Evolutionary conservation across 768 basidiomycete genomes (phyloP), one percentile per base, ranked within the genome.

Genomic region (Leccinum truebloodii): DNA sequence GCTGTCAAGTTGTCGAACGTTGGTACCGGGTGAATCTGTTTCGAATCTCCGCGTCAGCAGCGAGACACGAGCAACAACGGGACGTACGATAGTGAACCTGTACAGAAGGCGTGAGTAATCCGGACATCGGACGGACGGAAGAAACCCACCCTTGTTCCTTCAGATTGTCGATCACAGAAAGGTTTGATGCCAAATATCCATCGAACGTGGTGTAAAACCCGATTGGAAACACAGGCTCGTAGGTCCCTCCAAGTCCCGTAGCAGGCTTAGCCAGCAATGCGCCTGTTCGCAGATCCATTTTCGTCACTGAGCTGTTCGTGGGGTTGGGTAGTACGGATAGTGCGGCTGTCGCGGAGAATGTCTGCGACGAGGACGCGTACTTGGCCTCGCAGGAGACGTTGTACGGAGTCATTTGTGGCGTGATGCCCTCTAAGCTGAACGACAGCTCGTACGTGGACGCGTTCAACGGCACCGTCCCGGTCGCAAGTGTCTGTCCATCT

Each of bases 11-110:
- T 85, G 61, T 79, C 79, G 60, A 87, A 91, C 0, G 82, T 73
- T 0, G 92, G 90, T 5, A 90, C 76, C 2, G 88, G 86, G 66
- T 93, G 92, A 18, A 92, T 80, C 86, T 81, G 54, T 30, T 57
- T 44, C 39, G n/a, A 10, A 44, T n/a, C 6, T 50, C 46, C 12
- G 3, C 1, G 59, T 65, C 59, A 65, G 39, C 8, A 55, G 5
- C 0, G 55, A 39, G 7, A n/a, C 30, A 6, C n/a, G 30, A 30
- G 6, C 4, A 35, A 22, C 18, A 20, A 32, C 44, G 16, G 72
- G 41, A n/a, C 76, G 32, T 67, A 80, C 79, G 30, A 82, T 71
- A 24, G 62, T 63, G 37, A 64, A 63, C 14, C 63, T 65, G 32
- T 28, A 34, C 30, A 28, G 32, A 52, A 30, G n/a, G 37, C 4